These are phyloP conservation scores for Gossypium sturtianum DNA, from an alignment of 345 rosid genomes.

Conservation along the genomic window DNA sequence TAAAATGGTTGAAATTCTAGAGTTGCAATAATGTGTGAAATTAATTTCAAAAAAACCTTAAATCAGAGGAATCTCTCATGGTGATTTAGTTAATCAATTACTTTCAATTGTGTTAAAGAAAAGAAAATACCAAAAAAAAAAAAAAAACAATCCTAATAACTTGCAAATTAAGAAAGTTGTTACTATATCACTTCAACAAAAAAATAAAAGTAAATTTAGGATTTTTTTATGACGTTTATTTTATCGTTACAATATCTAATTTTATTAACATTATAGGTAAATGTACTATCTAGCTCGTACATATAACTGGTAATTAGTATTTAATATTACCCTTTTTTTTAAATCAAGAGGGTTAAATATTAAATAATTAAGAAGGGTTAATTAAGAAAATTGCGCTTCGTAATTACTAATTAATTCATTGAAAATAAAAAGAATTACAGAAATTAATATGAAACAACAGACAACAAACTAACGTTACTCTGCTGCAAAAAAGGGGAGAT, in stretches of 20 bases:
- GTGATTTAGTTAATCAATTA: neutral
- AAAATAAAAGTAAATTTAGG: accelerated
- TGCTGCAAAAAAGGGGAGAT: constrained; percentile 29
- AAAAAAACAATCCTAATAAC: too few species aligned
- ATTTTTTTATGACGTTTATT: too few species aligned
- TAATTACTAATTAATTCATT: neutral
- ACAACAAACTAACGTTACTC: constrained; percentile 5
- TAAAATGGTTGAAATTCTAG: too few species aligned
- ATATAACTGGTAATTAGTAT: too few species aligned
- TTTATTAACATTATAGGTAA: accelerated
- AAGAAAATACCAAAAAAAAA: neutral
- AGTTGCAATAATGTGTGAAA: too few species aligned
- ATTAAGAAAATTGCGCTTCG: too few species aligned
- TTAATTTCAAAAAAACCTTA: neutral
- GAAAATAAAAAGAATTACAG: constrained; percentile 1
- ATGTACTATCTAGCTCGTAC: accelerated
- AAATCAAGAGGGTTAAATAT: neutral
- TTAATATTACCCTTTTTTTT: too few species aligned
- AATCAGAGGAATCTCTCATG: neutral
- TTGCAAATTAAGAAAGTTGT: constrained; percentile 6
- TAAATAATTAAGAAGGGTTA: too few species aligned
- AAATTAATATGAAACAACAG: constrained; percentile 24
- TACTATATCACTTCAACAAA: too few species aligned
- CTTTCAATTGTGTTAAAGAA: neutral
- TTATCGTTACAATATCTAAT: accelerated